Evolutionary conservation across 108 stramenopile species (phyloP), one percentile per base, ranked within the genome.

Genomic region (Phaeodactylum tricornutum): DNA sequence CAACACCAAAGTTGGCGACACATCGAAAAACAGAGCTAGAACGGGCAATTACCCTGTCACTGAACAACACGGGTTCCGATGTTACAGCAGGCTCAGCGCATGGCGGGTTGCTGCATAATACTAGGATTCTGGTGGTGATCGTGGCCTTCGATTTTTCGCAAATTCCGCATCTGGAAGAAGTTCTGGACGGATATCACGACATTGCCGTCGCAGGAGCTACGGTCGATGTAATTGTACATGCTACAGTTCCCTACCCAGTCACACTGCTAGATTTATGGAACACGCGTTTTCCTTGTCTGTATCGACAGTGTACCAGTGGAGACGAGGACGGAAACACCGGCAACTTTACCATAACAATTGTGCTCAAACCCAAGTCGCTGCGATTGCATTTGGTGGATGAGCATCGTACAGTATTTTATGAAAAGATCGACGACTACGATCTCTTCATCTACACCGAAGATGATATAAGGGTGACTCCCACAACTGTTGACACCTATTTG

Each of bases 401-500:
- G 53, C 87, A 89, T 65, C 62, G 87, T 38, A 34, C 64, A 43
- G 39, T 84, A 8, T 89, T 89, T 59, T 89, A 89, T 41, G 69
- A 79, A 23, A 69, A 79, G 19, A 64, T 89, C 27, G 62, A 82
- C 33, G 50, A 71, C 23, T 88, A 88, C 23, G 86, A 88, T 60
- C 38, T 88, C 17, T 88, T 88, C 61, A 73, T 88, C 38, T 88
- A 84, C 47, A 73, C 81, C 15, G 86, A 88, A 71, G 87, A 90
- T 62, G 87, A 90, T 53, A 81, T 90, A 32, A 69, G 81, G 21
- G 74, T 90, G 16, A 54, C 84, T n/a, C 87, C 82, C 17, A 71
- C 42, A 17, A 83, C 81, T 9, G 64, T 90, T 24, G 81, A 74
- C 14, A 73, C 81, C 11, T 90, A 90, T 48, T 46, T 80, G n/a